Evolutionary conservation across 208 protist genomes (phyloP).

Genomic region (Crithidia sp.): DNA sequence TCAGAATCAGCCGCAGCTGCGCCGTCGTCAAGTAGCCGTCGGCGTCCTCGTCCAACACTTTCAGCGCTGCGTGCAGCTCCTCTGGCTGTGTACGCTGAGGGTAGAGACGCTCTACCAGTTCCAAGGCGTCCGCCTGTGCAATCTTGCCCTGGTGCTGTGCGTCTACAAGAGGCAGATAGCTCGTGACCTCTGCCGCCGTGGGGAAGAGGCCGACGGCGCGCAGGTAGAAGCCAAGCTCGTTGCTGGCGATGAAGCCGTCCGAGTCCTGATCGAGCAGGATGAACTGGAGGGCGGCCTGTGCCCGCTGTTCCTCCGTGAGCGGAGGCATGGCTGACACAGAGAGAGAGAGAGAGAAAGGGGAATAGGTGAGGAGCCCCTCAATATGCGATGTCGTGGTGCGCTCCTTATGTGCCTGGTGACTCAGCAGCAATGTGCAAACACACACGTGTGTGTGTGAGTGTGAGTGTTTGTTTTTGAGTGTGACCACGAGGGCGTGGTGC

Average conservation of each 20-base stretch:
- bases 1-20: conserved; percentile 94
- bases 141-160: conserved; percentile 94
- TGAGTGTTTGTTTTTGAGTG: no score
- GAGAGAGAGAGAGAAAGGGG: background rate
- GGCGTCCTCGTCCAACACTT: conserved; percentile 93
- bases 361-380: no score
- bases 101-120: conserved; percentile 75
- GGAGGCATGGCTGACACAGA: conserved; percentile 9
- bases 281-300: conserved; percentile 99
- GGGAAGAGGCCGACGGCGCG: conserved; percentile 98
- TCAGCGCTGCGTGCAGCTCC: conserved; percentile 94
- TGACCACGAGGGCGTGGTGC: no score
- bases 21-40: conserved; percentile 93
- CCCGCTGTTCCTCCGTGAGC: conserved; percentile 97
- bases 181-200: conserved; percentile 94
- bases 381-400: no score
- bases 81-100: conserved; percentile 46
- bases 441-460: no score
- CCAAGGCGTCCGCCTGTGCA: conserved; percentile 87
- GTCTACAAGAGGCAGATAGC: conserved; percentile 97
- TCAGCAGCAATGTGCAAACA: no score
- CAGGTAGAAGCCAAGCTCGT: conserved; percentile 99
- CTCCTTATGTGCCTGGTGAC: no score
- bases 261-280: conserved; percentile 98
- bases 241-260: conserved; percentile 97